Evolutionary conservation across 1,139 yeast genomes (phyloP), one percentile per base, ranked within the genome.

Genomic region (Pichia sp.): DNA sequence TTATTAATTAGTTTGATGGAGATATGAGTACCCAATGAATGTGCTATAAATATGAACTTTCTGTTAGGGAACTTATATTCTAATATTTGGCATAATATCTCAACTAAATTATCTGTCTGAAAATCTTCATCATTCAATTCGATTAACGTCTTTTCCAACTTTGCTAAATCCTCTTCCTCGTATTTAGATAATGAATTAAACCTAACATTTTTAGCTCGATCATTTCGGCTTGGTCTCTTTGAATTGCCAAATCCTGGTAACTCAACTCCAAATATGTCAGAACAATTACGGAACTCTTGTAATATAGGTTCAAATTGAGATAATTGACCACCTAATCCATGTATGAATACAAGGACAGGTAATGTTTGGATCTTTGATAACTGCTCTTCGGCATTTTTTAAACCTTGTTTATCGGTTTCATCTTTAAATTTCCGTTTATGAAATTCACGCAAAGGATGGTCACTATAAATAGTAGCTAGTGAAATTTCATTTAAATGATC

Each of bases 271-370:
- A 80, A 60, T 3, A 83, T 72, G 54, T 82, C 85, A 58, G 80
- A 74, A 60, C 85, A 80, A 58, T 82, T 85, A 27, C 86, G 72
- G 50, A 85, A 72, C 48, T 80, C 71, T 39, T 79, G 85, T 65
- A 85, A 70, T 39, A 83, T 66, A 4, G 79, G 76, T 56, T 82
- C 87, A 60, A 85, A 84, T 60, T 83, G 90, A 11, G 84, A 72
- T 67, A 82, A 70, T 59, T 83, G 90, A 9, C 94, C 94, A 1
- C 94, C 94, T 40, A 85, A 66, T 0, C 94, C 94, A 63, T 85
- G 94, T 23, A 85, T 59, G 46, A 85, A 75, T 15, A 85, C 68
- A 15, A 82, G 63, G 5, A 79, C 68, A 0, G 94, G 92, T 44
- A 81, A 65, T 23, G 70, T 71, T 25, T 68, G 65, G 39, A 79